Conservation (phyloP, 1,284 basidiomycete species). For the Ganoderma lingzhi region DNA sequence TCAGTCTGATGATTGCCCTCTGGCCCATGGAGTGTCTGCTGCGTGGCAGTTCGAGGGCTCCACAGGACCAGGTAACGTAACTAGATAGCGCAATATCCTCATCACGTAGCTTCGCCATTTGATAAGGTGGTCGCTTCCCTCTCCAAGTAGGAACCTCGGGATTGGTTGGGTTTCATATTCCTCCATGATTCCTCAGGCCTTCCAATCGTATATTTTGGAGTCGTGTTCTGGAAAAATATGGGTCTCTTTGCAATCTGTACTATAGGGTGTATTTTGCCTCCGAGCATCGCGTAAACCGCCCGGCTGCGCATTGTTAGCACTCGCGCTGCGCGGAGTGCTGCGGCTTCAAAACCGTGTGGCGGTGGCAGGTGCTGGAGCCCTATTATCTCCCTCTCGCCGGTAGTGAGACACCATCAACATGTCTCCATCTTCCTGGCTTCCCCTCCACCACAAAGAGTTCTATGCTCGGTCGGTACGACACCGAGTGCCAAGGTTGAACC, state of each 20-base stretch:
- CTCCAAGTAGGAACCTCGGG: background rate
- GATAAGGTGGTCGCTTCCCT: background rate
- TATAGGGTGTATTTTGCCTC: background rate
- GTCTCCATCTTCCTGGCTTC: conserved; percentile 9
- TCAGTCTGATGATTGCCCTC: background rate
- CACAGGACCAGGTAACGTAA: background rate
- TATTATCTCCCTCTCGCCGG: conserved; percentile 2
- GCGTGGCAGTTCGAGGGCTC: background rate
- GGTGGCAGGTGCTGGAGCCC: background rate
- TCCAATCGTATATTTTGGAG: no score
- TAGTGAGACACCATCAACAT: background rate
- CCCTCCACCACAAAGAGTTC: conserved; percentile 12
- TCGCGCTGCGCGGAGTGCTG: background rate
- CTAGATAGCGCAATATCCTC: background rate
- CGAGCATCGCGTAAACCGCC: conserved; percentile 7
- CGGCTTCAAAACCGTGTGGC: background rate
- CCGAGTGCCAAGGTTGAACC: conserved; percentile 9
- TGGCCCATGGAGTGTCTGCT: background rate
- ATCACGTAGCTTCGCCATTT: background rate
- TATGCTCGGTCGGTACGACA: conserved; percentile 11
- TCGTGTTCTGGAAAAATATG: background rate
- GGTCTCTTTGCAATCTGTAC: no score
- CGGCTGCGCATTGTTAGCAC: conserved; percentile 7
- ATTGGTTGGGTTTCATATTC: background rate
- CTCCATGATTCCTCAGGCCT: background rate